Percentiles rank a stretch among this genome's conserved stretches.
phyloP scores from a whole-genome alignment of 495 filamentous ascomycete genomes.

The Extremus antarcticus region DNA sequence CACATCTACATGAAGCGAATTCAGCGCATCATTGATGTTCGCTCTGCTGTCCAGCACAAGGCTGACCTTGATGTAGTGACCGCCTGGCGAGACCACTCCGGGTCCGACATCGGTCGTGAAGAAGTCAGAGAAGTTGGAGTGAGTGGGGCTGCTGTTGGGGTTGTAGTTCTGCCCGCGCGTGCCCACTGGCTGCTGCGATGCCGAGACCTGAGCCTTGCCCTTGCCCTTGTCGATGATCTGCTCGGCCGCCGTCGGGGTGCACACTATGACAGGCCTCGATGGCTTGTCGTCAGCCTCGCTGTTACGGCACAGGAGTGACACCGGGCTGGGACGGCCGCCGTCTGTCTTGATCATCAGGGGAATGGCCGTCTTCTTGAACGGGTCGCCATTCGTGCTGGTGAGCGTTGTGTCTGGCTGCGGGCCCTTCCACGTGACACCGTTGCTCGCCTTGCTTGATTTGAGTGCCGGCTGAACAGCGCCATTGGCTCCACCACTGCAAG shows the following conservation, averaged over 20 bases:
- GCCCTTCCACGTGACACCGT: neutral
- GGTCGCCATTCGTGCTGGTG: neutral
- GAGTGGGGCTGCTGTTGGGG: neutral
- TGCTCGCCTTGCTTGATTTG: neutral
- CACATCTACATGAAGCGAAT: neutral
- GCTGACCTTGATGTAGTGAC: slow-evolving; percentile 11
- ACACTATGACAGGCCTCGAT: slow-evolving; percentile 1
- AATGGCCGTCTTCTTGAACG: neutral
- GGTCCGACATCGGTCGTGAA: slow-evolving; percentile 18
- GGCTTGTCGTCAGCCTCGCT: neutral
- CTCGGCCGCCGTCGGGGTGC: neutral
- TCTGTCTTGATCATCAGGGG: slow-evolving; percentile 2
- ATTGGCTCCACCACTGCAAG: too few species aligned
- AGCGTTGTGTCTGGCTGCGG: neutral
- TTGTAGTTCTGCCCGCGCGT: slow-evolving; percentile 1
- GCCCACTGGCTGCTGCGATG: slow-evolving; percentile 16
- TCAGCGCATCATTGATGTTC: neutral
- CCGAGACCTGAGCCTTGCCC: neutral
- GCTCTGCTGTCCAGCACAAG: neutral
- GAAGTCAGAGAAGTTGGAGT: neutral
- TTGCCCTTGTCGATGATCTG: neutral
- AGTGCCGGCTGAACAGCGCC: neutral
- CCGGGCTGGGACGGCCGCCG: neutral
- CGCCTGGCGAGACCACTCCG: neutral
- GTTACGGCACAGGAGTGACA: slow-evolving; percentile 5